Evolutionary conservation across 2,329 filamentous ascomycete species (phyloP), one percentile per base, ranked within the genome.

Genomic region (Rutstroemia sp.): DNA sequence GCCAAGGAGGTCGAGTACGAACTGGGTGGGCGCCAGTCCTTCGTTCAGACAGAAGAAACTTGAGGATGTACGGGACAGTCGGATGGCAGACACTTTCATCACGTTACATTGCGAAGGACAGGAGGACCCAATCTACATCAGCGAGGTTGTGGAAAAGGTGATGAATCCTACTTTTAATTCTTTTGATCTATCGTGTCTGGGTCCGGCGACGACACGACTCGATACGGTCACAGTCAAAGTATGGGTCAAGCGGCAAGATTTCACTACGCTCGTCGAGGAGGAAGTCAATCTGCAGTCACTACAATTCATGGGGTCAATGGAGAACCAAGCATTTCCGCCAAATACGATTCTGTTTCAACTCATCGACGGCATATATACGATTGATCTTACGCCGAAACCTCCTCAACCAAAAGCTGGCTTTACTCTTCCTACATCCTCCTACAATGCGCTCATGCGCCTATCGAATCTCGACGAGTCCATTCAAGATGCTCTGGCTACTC

Each of bases 101-200:
- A 88, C 89, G 2, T 69, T 96, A 51, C 92, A 96, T 70, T 81
- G 85, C 47, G 75, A 81, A 1, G 80, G 74, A 3, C 72, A 83
- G 51, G 72, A 78, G 48, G 85, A 89, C 16, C 91, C 92, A 0
- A 74, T 96, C n/a, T 96, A 96, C 70, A 82, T 96, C 65, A 96
- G 91, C 67, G 92, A 97, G 72, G 77, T 87, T 21, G 81, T 85
- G 27, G 81, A 87, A 63, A 83, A 84, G 66, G 84, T 88, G n/a
- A 91, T 90, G 79, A 96, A 96, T 70, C 94, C 94, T 61, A 90
- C 87, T 65, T 97, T 96, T 69, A 83, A 83, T 45, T 87, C 88
- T 69, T 95, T 96, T 69, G 87, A 95, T 60, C 78, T 96, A 5
- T 79, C 80, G 23, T 72, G 77, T 5, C 83, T 79, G 60, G 82